A percentile compares a stretch with the other conserved stretches of the same genome.
Evolutionary conservation across 768 basidiomycete species (phyloP).

Genomic region (Dioszegia aurantiaca): DNA sequence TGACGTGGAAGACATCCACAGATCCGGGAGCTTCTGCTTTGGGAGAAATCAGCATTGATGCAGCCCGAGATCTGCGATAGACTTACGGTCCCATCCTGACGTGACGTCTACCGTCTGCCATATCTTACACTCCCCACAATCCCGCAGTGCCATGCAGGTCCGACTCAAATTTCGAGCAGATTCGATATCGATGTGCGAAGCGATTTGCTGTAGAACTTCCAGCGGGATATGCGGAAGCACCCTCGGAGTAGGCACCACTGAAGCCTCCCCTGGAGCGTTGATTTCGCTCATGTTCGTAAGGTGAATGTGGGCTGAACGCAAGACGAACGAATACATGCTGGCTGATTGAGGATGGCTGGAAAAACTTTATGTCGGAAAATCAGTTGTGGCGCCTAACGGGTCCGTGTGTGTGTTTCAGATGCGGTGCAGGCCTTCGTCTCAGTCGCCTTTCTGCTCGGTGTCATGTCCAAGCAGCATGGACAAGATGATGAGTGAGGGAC

Average conservation of each 20-base stretch:
- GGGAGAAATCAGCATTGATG: not conserved
- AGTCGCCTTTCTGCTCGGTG: too few species aligned
- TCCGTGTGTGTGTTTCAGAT: too few species aligned
- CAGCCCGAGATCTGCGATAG: not conserved
- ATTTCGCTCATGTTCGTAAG: too few species aligned
- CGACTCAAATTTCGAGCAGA: slow-evolving; percentile 7
- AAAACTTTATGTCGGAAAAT: too few species aligned
- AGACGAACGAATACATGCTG: too few species aligned
- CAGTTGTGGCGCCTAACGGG: too few species aligned
- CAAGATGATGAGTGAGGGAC: too few species aligned
- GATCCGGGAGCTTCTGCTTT: not conserved
- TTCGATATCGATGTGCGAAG: slow-evolving; percentile 5
- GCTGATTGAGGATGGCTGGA: too few species aligned
- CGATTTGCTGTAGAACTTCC: slow-evolving; percentile 17
- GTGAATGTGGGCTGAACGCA: too few species aligned
- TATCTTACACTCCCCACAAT: slow-evolving; percentile 16
- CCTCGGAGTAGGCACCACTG: not conserved
- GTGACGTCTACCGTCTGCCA: slow-evolving; percentile 17
- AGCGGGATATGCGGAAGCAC: slow-evolving; percentile 17
- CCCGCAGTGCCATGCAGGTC: slow-evolving; percentile 17
- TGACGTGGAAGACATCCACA: not conserved
- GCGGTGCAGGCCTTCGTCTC: too few species aligned
- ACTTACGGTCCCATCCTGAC: slow-evolving; percentile 15
- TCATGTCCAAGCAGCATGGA: too few species aligned
- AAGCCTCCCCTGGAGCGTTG: too few species aligned